Evolutionary conservation across 441 rosid species (phyloP).

Genomic region (Populus hybrid): DNA sequence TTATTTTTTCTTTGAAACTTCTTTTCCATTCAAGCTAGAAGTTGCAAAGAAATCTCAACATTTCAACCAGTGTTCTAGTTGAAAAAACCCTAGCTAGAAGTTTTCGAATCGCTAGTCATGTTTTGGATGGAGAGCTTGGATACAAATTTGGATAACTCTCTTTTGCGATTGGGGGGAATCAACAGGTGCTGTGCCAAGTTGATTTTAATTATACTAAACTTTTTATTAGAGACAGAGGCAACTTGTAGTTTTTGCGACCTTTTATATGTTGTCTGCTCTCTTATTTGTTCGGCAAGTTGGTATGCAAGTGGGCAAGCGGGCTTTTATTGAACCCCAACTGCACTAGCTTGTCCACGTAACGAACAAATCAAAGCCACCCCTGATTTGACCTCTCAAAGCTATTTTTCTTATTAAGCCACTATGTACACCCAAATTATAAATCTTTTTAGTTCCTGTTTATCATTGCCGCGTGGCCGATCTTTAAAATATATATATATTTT

Average conservation of each 20-base stretch:
- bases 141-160: not conserved
- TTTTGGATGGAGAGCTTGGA: not conserved
- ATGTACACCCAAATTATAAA: not conserved
- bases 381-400: no score
- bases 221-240: constrained; percentile 17
- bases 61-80: not conserved
- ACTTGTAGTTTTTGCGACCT: constrained; percentile 21
- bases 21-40: not conserved
- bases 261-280: constrained; percentile 9
- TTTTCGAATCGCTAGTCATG: not conserved
- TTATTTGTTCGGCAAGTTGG: constrained; percentile 43
- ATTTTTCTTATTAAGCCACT: not conserved
- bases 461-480: no score
- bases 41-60: not conserved
- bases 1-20: constrained; percentile 2
- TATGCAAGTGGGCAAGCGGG: constrained; percentile 53
- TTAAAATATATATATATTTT: no score
- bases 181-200: not conserved
- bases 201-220: not conserved
- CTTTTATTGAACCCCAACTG: constrained; percentile 21
- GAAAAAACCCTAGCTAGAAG: not conserved
- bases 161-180: not conserved
- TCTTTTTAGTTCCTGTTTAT: no score
- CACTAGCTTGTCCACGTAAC: not conserved
- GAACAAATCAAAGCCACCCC: not conserved